Conservation (phyloP, 805 yeast genomes). For the Myxozyma mucilagina region DNA sequence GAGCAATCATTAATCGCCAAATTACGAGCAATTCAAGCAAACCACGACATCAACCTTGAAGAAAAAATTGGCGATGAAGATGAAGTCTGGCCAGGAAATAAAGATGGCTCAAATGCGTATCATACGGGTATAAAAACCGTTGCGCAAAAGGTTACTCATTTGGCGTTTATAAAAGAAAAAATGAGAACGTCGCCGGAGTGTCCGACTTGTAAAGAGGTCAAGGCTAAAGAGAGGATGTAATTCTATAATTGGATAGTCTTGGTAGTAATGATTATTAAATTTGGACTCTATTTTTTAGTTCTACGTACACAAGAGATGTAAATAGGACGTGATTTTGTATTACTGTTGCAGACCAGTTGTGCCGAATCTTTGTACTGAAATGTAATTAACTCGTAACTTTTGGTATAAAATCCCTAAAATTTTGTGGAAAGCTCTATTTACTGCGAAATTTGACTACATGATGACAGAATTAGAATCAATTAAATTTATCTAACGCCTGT, state of each 20-base stretch:
- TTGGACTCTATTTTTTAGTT: background rate
- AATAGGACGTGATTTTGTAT: too few species aligned
- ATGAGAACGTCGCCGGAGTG: constrained; percentile 11
- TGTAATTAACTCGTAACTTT: too few species aligned
- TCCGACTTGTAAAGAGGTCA: constrained; percentile 17
- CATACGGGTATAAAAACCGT: constrained; percentile 14
- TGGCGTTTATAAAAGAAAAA: constrained; percentile 27
- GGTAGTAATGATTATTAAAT: background rate
- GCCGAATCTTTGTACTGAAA: too few species aligned
- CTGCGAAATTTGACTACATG: too few species aligned
- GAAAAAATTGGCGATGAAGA: constrained; percentile 1
- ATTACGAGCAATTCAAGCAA: background rate
- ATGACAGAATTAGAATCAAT: too few species aligned
- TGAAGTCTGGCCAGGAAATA: constrained; percentile 17
- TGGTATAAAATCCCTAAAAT: too few species aligned
- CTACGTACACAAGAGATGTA: too few species aligned
- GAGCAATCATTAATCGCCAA: constrained; percentile 13
- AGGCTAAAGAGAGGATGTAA: constrained; percentile 4
- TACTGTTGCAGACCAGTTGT: too few species aligned
- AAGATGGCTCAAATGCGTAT: constrained; percentile 3
- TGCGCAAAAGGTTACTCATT: constrained; percentile 28
- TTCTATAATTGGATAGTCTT: background rate
- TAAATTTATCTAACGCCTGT: too few species aligned
- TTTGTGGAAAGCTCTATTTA: too few species aligned
- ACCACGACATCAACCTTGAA: background rate